Conservation (phyloP, 768 basidiomycete genomes). For the Boletus sp. region DNA sequence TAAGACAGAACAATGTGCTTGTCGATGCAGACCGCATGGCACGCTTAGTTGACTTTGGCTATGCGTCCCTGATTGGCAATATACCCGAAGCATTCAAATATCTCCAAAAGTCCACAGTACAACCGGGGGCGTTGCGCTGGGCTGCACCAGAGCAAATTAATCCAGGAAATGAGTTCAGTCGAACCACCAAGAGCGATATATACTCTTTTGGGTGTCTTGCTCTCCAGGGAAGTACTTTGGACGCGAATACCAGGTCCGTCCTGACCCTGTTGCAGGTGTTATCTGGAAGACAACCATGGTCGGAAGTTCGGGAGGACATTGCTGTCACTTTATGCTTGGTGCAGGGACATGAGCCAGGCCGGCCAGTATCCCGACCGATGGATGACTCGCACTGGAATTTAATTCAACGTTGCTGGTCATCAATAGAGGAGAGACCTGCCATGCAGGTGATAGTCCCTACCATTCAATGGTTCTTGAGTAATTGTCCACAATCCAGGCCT, state of each 20-base stretch:
- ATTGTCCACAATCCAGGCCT: background rate
- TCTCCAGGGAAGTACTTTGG: conserved; percentile 34
- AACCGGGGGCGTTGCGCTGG: conserved; percentile 39
- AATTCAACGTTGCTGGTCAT: conserved; percentile 5
- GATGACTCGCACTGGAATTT: conserved; percentile 6
- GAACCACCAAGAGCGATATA: conserved; percentile 12
- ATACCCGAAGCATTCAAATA: conserved; percentile 8
- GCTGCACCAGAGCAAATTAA: conserved; percentile 36
- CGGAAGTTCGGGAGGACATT: background rate
- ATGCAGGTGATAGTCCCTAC: no score
- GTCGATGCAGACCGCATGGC: conserved; percentile 29
- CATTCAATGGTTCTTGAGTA: background rate
- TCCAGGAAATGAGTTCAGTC: conserved; percentile 6
- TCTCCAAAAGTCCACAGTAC: conserved; percentile 29
- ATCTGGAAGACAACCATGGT: conserved; percentile 9
- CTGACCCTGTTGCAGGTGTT: conserved; percentile 1
- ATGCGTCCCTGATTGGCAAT: conserved; percentile 22
- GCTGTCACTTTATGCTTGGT: conserved; percentile 3
- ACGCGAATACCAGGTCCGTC: conserved; percentile 25
- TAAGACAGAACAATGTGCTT: conserved; percentile 16
- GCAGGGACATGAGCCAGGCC: background rate
- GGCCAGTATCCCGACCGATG: background rate
- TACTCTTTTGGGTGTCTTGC: conserved; percentile 29
- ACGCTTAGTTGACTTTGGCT: conserved; percentile 44
- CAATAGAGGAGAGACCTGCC: background rate